Base-by-base conservation (phyloP, 2,329 filamentous ascomycete genomes). In the Beauveria sp. region DNA sequence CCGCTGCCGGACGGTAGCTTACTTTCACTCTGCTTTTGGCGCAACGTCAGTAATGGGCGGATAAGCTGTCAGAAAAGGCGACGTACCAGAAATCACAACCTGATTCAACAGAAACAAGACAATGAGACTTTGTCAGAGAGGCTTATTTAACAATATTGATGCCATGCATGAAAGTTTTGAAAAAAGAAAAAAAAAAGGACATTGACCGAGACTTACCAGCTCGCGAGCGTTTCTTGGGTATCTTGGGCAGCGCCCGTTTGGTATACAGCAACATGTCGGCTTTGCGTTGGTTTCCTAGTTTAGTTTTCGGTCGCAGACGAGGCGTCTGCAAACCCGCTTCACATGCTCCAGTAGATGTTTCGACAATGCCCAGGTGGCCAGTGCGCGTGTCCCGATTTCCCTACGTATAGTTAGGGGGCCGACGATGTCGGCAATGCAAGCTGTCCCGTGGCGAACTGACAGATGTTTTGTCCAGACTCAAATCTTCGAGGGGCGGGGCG, bases 51-150 rank as follows among this genome's bases (percentile, higher is more conserved):
- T 63, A 63, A 60, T 28, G 48, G 34, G 42, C 42, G 34, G 43
- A 40, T 24, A 46, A 18, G 48, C 24, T 24, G 24, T 38, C 18
- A 26, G 48, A 26, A 8, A 7, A 14, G 5, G 28, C 48, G 49
- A 67, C 80, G 67, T 75, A 83, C 80, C 81, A 83, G 69, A 75
- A 80, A 60, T 75, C 77, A 69, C 81, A 83, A 62, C 81, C 80
- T 83, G 67, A 64, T 48, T 43, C n/a, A 22, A 38, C 42, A 12
- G 18, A 40, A 38, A 20, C 9, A 18, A 31, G n/a, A 31, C 20
- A 28, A 40, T 9, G 8, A 42, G 18, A 14, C 22, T 40, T 8
- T 26, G 28, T 49, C 18, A 50, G 45, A 40, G 8, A 9, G 20
- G 26, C 26, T 8, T 1, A 43, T 14, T 22, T 22, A 22, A 22